phyloP scores from a whole-genome alignment of 2,329 filamentous ascomycete genomes.

The Capronia americana region DNA sequence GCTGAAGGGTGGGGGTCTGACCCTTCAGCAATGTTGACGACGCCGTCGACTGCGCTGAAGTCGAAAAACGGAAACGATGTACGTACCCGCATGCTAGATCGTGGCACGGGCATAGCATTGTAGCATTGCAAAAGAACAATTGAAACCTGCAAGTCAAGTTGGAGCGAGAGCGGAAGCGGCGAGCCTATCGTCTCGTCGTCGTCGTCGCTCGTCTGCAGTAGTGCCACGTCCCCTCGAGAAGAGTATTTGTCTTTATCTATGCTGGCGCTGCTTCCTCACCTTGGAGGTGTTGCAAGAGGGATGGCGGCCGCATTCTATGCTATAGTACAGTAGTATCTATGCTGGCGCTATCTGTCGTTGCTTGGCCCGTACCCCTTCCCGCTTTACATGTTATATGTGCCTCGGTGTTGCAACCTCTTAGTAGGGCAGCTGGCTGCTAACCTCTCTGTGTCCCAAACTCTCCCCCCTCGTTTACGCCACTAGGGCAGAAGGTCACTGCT shows the following conservation, averaged over 20 bases:
- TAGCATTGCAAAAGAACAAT: conserved; percentile 12
- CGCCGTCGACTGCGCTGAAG: neutral
- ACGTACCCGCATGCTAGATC: conserved; percentile 5
- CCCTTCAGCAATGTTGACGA: neutral
- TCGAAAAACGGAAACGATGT: neutral
- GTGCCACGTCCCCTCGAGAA: neutral
- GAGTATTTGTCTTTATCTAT: neutral
- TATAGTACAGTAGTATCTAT: neutral
- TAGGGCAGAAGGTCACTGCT: neutral
- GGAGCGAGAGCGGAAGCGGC: neutral
- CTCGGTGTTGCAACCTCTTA: too few relatives aligned
- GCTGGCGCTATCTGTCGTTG: neutral
- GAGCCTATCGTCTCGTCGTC: neutral
- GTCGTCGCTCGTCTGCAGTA: neutral
- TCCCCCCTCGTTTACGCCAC: neutral
- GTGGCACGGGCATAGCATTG: conserved; percentile 3
- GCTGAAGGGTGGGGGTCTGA: neutral
- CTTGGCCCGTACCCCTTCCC: too few relatives aligned
- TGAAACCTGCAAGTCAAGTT: neutral
- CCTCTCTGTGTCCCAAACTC: neutral
- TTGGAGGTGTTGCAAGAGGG: neutral
- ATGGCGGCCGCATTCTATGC: neutral
- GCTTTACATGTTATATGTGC: too few relatives aligned
- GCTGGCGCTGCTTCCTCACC: neutral
- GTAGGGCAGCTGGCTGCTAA: neutral